A percentile compares a stretch with the other conserved stretches of the same genome.
phyloP scores from a whole-genome alignment of 192 early-diverging fungal species.

The Coemansia sp. region DNA sequence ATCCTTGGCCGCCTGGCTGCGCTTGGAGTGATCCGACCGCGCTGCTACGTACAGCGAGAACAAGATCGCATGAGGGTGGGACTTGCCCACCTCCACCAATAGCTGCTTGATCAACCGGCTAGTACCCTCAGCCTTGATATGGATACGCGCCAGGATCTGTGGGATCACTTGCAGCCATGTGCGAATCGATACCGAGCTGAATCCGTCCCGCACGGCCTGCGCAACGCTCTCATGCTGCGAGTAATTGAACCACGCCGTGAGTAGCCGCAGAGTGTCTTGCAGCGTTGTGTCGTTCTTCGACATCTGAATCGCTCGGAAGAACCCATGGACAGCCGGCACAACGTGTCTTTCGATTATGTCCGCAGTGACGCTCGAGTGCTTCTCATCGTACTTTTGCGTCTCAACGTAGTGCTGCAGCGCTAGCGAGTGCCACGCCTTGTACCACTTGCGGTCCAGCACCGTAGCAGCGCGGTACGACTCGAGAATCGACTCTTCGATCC shows the following conservation, averaged over 20 bases:
- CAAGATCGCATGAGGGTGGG: conserved; percentile 93
- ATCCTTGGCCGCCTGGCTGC: conserved; percentile 72
- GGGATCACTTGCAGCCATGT: conserved; percentile 99
- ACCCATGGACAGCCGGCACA: conserved; percentile 90
- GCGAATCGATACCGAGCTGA: conserved; percentile 82
- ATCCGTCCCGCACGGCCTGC: conserved; percentile 77
- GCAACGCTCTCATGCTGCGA: conserved; percentile 86
- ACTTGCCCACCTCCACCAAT: conserved; percentile 86
- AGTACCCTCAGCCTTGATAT: conserved; percentile 74
- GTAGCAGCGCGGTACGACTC: conserved; percentile 84
- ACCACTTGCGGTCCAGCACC: conserved; percentile 88
- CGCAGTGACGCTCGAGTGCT: conserved; percentile 59
- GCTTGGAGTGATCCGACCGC: conserved; percentile 74
- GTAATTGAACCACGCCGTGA: conserved; percentile 97
- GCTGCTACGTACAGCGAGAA: conserved; percentile 95
- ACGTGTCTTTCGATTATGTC: conserved; percentile 61
- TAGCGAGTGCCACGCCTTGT: conserved; percentile 98
- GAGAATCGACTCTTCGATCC: conserved; percentile 65
- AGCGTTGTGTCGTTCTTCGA: conserved; percentile 81
- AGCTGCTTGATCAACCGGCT: conserved; percentile 86
- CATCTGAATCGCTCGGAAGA: conserved; percentile 90
- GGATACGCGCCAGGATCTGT: conserved; percentile 93
- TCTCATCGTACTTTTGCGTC: conserved; percentile 75
- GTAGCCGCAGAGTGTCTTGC: conserved; percentile 90
- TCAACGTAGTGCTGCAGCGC: conserved; percentile 90